Conservation (phyloP, 805 yeast genomes). For the Metschnikowia arizonensis region DNA sequence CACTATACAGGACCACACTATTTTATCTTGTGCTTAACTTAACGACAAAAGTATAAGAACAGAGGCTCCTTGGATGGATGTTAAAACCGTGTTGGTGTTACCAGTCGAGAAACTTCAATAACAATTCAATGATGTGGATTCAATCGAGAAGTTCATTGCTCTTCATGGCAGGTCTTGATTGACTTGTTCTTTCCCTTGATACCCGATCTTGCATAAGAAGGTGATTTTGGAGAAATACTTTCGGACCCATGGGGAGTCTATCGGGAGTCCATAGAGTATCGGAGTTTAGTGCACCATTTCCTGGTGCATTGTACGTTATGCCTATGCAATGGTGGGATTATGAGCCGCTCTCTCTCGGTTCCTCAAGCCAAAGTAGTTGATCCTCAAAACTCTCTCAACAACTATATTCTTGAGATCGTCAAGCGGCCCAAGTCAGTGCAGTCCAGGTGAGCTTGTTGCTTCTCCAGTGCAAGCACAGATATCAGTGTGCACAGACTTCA, state of each 20-base stretch:
- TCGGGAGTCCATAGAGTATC: too few relatives aligned
- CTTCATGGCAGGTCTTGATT: slow-evolving; percentile 82
- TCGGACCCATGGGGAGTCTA: slow-evolving; percentile 88
- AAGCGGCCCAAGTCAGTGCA: slow-evolving; percentile 87
- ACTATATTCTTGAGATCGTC: slow-evolving; percentile 69
- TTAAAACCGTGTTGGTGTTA: too few relatives aligned
- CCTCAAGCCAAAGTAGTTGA: slow-evolving; percentile 67
- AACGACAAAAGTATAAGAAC: too few relatives aligned
- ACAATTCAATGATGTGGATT: slow-evolving; percentile 77
- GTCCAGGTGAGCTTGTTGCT: slow-evolving; percentile 85
- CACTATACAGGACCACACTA: too few relatives aligned
- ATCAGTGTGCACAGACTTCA: slow-evolving; percentile 10
- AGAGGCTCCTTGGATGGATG: too few relatives aligned
- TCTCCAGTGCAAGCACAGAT: slow-evolving; percentile 55
- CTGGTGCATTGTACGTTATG: slow-evolving; percentile 85
- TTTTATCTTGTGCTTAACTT: too few relatives aligned
- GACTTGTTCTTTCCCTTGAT: slow-evolving; percentile 83
- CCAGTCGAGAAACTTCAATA: too few relatives aligned
- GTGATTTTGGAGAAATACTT: slow-evolving; percentile 89
- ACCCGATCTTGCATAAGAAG: slow-evolving; percentile 86
- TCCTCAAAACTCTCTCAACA: slow-evolving; percentile 51
- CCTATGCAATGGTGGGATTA: slow-evolving; percentile 96
- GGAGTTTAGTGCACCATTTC: slow-evolving; percentile 81
- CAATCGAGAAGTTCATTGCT: slow-evolving; percentile 79
- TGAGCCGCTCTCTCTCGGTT: slow-evolving; percentile 69